A percentile compares a stretch with the other conserved stretches of the same genome.
Conservation (phyloP, 441 rosid species). For the Jatropha multifida region DNA sequence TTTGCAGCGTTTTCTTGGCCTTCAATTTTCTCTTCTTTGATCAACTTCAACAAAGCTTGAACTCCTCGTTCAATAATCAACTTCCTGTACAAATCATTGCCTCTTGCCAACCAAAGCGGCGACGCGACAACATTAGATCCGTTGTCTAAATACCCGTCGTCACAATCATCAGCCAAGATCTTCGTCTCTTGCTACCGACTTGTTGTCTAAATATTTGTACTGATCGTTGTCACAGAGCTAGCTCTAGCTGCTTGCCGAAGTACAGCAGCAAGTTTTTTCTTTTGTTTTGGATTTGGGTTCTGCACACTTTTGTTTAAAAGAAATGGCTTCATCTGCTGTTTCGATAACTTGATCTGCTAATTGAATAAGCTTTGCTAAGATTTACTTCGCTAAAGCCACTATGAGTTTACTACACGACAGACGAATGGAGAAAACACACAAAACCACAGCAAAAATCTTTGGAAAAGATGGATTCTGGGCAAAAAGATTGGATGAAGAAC, state of each 20-base stretch:
- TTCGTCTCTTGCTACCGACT: too few species aligned
- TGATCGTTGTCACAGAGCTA: slow-evolving; percentile 38
- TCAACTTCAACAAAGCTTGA: slow-evolving; percentile 62
- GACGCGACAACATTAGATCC: slow-evolving; percentile 78
- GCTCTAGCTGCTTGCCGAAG: slow-evolving; percentile 90
- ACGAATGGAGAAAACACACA: slow-evolving; percentile 8
- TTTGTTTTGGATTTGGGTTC: slow-evolving; percentile 82
- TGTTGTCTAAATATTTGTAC: too few species aligned
- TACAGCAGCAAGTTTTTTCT: slow-evolving; percentile 54
- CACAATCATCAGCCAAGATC: slow-evolving; percentile 72
- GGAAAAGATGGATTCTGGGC: not conserved
- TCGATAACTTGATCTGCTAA: slow-evolving; percentile 76
- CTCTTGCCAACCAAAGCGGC: slow-evolving; percentile 78
- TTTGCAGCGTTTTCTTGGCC: slow-evolving; percentile 88
- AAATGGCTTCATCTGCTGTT: slow-evolving; percentile 75
- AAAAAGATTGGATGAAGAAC: not conserved
- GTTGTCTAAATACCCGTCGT: slow-evolving; percentile 57
- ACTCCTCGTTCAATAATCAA: slow-evolving; percentile 87
- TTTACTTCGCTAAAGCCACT: slow-evolving; percentile 82
- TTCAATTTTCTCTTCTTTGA: slow-evolving; percentile 80
- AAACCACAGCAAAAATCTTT: slow-evolving; percentile 1
- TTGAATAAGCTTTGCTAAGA: slow-evolving; percentile 75
- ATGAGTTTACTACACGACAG: slow-evolving; percentile 37
- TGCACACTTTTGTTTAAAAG: slow-evolving; percentile 73
- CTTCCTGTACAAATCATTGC: slow-evolving; percentile 74